Conservation (phyloP, 202 grass and related monocot genomes). For the Hordeum pubiflorum region DNA sequence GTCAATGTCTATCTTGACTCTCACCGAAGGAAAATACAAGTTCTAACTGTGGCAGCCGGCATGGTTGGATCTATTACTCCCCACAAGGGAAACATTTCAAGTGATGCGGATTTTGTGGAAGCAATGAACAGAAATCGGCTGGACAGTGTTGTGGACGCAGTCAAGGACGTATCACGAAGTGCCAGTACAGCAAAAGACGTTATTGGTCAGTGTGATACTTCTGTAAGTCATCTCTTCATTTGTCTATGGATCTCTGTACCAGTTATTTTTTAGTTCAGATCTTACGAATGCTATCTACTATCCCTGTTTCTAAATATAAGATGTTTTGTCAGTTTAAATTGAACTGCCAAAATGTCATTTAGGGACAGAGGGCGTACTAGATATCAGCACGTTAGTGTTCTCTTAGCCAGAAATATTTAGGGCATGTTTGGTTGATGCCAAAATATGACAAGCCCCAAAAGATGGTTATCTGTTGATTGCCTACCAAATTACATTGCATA, state of each 20-base stretch:
- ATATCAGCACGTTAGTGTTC: background rate
- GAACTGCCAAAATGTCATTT: background rate
- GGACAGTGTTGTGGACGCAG: constrained; percentile 64
- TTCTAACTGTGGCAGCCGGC: constrained; percentile 66
- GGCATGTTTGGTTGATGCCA: background rate
- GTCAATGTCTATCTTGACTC: constrained; percentile 79
- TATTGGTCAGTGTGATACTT: constrained; percentile 47
- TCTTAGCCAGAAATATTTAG: background rate
- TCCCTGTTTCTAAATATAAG: background rate
- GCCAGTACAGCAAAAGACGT: constrained; percentile 51
- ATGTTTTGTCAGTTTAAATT: no score
- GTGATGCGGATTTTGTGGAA: constrained; percentile 53
- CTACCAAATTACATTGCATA: background rate
- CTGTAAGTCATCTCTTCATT: constrained; percentile 47
- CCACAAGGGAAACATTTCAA: constrained; percentile 26
- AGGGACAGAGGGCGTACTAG: background rate
- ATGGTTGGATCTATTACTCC: constrained; percentile 38
- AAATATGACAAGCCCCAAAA: background rate
- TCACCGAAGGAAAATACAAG: constrained; percentile 67
- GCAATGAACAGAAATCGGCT: constrained; percentile 44
- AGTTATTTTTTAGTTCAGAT: constrained; percentile 2
- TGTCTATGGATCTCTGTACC: constrained; percentile 14
- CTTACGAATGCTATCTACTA: background rate
- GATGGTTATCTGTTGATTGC: background rate
- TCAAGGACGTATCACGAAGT: constrained; percentile 66